Conservation (phyloP, 768 basidiomycete species). For the Lenzites betulinus region DNA sequence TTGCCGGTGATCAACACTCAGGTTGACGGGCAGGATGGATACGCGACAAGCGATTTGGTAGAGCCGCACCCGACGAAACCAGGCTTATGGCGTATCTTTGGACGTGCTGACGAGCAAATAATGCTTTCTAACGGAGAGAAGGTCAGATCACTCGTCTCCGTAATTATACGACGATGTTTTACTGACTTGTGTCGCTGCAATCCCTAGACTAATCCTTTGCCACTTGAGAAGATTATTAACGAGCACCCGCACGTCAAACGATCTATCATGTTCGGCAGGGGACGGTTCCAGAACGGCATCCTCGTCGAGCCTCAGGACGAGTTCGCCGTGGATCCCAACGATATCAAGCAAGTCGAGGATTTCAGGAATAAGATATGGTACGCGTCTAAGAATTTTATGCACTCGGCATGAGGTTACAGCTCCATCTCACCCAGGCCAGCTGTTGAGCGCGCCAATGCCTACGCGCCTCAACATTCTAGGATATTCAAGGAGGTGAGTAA, state of each 20-base stretch:
- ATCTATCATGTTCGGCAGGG: slow-evolving; percentile 44
- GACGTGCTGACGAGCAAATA: slow-evolving; percentile 51
- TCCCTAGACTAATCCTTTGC: slow-evolving; percentile 40
- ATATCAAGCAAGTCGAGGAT: slow-evolving; percentile 30
- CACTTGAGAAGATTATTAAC: slow-evolving; percentile 40
- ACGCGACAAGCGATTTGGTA: slow-evolving; percentile 44
- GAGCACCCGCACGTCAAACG: slow-evolving; percentile 36
- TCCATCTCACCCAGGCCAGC: slow-evolving; percentile 22
- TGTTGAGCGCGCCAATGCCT: slow-evolving; percentile 42
- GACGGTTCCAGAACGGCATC: slow-evolving; percentile 43
- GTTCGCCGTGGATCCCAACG: slow-evolving; percentile 33
- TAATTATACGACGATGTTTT: neutral
- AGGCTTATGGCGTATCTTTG: slow-evolving; percentile 41
- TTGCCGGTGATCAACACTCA: slow-evolving; percentile 13
- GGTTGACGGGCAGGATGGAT: slow-evolving; percentile 35
- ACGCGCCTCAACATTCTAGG: slow-evolving; percentile 48
- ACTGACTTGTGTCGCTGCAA: neutral
- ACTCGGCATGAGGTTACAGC: neutral
- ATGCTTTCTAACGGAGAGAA: slow-evolving; percentile 45
- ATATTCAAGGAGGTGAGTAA: slow-evolving; percentile 52
- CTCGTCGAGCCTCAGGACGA: slow-evolving; percentile 38
- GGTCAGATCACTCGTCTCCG: slow-evolving; percentile 22
- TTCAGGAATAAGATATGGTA: slow-evolving; percentile 42
- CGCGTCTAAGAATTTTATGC: neutral
- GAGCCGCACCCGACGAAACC: slow-evolving; percentile 43